Evolutionary conservation across 805 yeast genomes (phyloP).

Genomic region (Cyberlindnera lachancei): DNA sequence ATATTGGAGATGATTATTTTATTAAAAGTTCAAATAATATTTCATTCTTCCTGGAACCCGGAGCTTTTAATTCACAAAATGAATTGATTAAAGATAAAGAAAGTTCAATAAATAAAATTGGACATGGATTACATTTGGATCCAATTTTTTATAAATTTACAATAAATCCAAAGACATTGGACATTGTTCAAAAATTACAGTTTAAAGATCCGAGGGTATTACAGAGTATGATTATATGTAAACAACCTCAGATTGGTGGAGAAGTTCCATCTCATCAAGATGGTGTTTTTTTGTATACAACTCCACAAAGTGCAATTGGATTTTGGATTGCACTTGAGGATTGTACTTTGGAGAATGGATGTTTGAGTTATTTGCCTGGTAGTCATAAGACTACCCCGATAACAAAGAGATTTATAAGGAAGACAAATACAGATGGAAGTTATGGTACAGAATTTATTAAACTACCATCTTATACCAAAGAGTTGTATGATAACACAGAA

Average conservation of each 20-base stretch:
- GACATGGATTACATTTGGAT: slow-evolving; percentile 68
- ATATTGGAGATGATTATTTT: slow-evolving; percentile 70
- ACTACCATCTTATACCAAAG: slow-evolving; percentile 21
- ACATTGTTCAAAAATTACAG: slow-evolving; percentile 44
- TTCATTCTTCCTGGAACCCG: slow-evolving; percentile 63
- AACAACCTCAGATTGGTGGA: slow-evolving; percentile 67
- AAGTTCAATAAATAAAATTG: slow-evolving; percentile 65
- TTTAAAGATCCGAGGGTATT: slow-evolving; percentile 62
- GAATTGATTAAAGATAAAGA: slow-evolving; percentile 43
- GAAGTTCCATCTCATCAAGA: slow-evolving; percentile 77
- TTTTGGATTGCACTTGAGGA: slow-evolving; percentile 80
- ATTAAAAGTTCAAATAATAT: slow-evolving; percentile 62
- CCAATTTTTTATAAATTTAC: slow-evolving; percentile 41
- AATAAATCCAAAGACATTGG: slow-evolving; percentile 39
- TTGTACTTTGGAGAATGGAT: slow-evolving; percentile 61
- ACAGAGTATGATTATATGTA: slow-evolving; percentile 74
- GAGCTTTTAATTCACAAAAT: slow-evolving; percentile 53
- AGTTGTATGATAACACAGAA: slow-evolving; percentile 20
- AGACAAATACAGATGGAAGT: slow-evolving; percentile 35
- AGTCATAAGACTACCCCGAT: slow-evolving; percentile 54
- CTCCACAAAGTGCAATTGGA: slow-evolving; percentile 66
- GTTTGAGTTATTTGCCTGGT: slow-evolving; percentile 63
- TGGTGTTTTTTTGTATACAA: slow-evolving; percentile 62
- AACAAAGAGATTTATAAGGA: slow-evolving; percentile 55
- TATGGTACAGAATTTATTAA: slow-evolving; percentile 53